Evolutionary conservation across 352 stramenopile species (phyloP).

Genomic region (Globisporangium sylvaticum): DNA sequence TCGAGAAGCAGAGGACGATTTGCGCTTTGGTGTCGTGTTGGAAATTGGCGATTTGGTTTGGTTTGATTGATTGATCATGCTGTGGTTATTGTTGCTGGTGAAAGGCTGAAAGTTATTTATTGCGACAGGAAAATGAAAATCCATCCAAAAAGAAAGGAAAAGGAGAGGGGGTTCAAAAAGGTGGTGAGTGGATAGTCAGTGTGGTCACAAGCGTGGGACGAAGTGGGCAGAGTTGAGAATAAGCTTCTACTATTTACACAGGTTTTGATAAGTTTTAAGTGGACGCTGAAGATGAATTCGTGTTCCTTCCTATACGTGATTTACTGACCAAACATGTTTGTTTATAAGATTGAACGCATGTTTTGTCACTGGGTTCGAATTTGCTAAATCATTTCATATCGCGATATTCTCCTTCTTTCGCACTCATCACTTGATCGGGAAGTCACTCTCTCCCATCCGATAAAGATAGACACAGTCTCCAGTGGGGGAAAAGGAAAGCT

Average conservation of each 20-base stretch:
- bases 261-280: too few relatives aligned
- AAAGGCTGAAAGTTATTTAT: too few relatives aligned
- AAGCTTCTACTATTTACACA: neutral
- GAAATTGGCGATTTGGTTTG: neutral
- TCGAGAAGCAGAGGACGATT: neutral
- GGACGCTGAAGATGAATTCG: too few relatives aligned
- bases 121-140: too few relatives aligned
- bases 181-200: neutral
- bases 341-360: too few relatives aligned
- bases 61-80: too few relatives aligned
- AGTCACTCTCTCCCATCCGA: neutral
- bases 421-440: neutral
- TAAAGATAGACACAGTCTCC: neutral
- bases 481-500: conserved; percentile 2
- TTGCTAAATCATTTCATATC: neutral
- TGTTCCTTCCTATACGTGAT: too few relatives aligned
- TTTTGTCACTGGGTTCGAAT: neutral
- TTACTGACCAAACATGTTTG: too few relatives aligned
- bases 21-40: neutral
- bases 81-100: too few relatives aligned
- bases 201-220: neutral
- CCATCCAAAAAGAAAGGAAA: neutral
- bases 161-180: neutral
- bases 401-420: neutral
- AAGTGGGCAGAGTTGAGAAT: neutral